A percentile compares a stretch with the other conserved stretches of the same genome.
These are phyloP conservation scores for Penicillium aurantiogriseum DNA, from an alignment of 2,329 filamentous ascomycete genomes.

Conservation along the genomic window DNA sequence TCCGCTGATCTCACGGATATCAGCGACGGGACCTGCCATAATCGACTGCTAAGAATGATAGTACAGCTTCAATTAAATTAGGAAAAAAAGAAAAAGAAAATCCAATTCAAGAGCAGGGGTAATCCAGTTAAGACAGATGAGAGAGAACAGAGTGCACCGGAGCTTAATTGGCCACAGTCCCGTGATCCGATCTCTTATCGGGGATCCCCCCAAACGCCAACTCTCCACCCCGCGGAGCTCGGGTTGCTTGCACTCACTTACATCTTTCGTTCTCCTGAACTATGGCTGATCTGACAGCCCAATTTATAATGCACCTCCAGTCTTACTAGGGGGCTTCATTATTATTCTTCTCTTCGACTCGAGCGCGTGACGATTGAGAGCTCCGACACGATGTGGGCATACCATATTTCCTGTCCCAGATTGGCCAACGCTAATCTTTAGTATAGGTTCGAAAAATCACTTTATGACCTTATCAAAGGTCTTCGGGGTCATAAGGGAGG, in stretches of 20 bases:
- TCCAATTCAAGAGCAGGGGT: neutral
- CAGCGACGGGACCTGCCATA: conserved; percentile 15
- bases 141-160: neutral
- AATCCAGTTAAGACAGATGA: neutral
- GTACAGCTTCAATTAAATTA: neutral
- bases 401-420: neutral
- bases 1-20: conserved; percentile 23
- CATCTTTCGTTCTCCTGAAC: neutral
- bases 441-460: conserved; percentile 93
- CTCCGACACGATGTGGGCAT: conserved; percentile 1
- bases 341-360: neutral
- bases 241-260: neutral
- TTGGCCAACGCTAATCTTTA: neutral
- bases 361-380: neutral
- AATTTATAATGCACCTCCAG: neutral
- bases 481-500: conserved; percentile 92
- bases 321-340: neutral
- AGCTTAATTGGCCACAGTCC: conserved; percentile 13
- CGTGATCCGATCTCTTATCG: conserved; percentile 29
- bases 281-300: neutral
- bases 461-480: conserved; percentile 97
- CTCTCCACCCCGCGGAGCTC: conserved; percentile 10
- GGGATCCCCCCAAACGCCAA: neutral
- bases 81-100: neutral
- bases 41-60: neutral